Evolutionary conservation across 495 filamentous ascomycete species (phyloP).

Genomic region (Neurospora pannonica): DNA sequence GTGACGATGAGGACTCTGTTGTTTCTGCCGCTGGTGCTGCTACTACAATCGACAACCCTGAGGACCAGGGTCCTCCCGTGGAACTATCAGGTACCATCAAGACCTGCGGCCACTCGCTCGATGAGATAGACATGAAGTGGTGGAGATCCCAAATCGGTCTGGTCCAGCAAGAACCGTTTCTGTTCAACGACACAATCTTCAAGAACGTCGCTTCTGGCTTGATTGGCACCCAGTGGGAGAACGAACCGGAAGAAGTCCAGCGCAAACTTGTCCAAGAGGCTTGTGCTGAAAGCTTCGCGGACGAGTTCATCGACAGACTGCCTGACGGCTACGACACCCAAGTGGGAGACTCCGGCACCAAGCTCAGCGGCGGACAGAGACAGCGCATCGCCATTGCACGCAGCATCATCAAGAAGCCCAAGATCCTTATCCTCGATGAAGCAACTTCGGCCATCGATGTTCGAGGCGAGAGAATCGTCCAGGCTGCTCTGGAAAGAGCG

Average conservation of each 20-base stretch:
- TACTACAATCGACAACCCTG: conserved; percentile 6
- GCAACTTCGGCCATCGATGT: conserved; percentile 72
- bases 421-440: conserved; percentile 74
- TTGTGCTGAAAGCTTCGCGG: conserved; percentile 48
- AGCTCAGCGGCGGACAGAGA: conserved; percentile 44
- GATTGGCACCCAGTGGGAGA: conserved; percentile 47
- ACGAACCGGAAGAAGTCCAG: conserved; percentile 42
- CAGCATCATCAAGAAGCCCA: conserved; percentile 62
- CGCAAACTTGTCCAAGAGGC: conserved; percentile 45
- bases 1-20: conserved; percentile 20
- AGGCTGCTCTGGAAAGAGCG: conserved; percentile 58
- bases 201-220: conserved; percentile 55
- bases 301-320: conserved; percentile 49
- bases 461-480: conserved; percentile 57
- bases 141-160: conserved; percentile 59
- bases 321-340: conserved; percentile 54
- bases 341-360: conserved; percentile 41
- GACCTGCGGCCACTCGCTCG: conserved; percentile 46
- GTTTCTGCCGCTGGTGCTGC: conserved; percentile 5
- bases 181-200: conserved; percentile 64
- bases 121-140: conserved; percentile 51
- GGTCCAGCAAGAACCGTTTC: conserved; percentile 63
- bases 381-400: conserved; percentile 67
- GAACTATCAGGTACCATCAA: conserved; percentile 40
- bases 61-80: conserved; percentile 30